Evolutionary conservation across 371 early-diverging fungal genomes (phyloP).

Genomic region (Haplosporangium sp.): DNA sequence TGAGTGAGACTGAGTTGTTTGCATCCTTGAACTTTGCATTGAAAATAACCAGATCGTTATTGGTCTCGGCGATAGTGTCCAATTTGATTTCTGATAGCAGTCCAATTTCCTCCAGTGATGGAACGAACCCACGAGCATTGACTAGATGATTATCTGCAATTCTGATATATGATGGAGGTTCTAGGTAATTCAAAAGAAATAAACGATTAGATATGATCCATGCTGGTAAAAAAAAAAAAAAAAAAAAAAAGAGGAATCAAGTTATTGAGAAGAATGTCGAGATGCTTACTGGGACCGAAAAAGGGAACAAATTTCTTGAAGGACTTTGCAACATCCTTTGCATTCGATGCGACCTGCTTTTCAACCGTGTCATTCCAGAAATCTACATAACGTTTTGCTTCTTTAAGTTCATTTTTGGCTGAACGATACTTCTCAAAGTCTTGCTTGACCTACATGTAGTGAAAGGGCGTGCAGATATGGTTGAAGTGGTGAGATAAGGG

Average conservation of each 20-base stretch:
- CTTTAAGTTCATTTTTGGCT: constrained; percentile 51
- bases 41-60: constrained; percentile 45
- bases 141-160: constrained; percentile 40
- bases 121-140: constrained; percentile 37
- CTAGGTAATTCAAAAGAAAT: not conserved
- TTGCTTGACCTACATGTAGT: constrained; percentile 26
- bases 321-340: constrained; percentile 45
- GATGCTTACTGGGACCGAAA: constrained; percentile 41
- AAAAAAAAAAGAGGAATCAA: not conserved
- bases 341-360: constrained; percentile 50
- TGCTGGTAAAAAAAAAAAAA: not conserved
- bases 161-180: constrained; percentile 48
- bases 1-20: constrained; percentile 33
- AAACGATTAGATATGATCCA: not conserved
- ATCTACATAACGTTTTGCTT: constrained; percentile 45
- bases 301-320: constrained; percentile 54
- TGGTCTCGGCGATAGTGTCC: constrained; percentile 41
- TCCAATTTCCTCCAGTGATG: constrained; percentile 44
- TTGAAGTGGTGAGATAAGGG: not conserved
- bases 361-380: constrained; percentile 54
- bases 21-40: constrained; percentile 51
- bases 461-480: not conserved
- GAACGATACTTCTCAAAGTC: constrained; percentile 42
- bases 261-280: not conserved
- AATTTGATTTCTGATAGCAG: constrained; percentile 46